Evolutionary conservation across 2,329 filamentous ascomycete genomes (phyloP).

Genomic region (Trichoderma lentiforme): DNA sequence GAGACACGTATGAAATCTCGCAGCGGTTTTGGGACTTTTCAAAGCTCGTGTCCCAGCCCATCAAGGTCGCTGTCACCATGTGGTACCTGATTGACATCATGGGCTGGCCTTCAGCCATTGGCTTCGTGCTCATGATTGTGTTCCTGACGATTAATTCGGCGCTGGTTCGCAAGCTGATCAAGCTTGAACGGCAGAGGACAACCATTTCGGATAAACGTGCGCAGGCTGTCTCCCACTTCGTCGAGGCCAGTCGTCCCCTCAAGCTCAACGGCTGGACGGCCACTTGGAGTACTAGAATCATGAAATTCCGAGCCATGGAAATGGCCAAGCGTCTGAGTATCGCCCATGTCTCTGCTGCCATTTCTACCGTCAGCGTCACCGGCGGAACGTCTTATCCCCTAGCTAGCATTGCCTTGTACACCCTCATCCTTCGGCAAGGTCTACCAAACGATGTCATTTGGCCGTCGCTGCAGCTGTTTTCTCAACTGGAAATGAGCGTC

Average conservation of each 20-base stretch:
- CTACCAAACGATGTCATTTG: conserved; percentile 81
- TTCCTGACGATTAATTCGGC: conserved; percentile 68
- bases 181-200: conserved; percentile 68
- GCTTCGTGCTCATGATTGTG: conserved; percentile 64
- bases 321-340: conserved; percentile 39
- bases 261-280: conserved; percentile 42
- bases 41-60: conserved; percentile 68
- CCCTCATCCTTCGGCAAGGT: conserved; percentile 62
- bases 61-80: conserved; percentile 69
- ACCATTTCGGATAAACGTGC: conserved; percentile 72
- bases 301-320: conserved; percentile 35
- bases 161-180: conserved; percentile 63
- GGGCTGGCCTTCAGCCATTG: conserved; percentile 74
- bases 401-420: conserved; percentile 78
- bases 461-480: conserved; percentile 78
- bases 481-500: conserved; percentile 68
- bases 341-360: conserved; percentile 41
- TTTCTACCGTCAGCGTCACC: conserved; percentile 67
- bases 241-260: conserved; percentile 74
- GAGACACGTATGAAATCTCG: conserved; percentile 76
- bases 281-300: conserved; percentile 36
- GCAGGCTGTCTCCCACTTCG: conserved; percentile 79
- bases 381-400: conserved; percentile 75
- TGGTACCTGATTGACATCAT: conserved; percentile 67
- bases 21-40: conserved; percentile 88